A percentile compares a stretch with the other conserved stretches of the same genome.
phyloP scores from a whole-genome alignment of 352 stramenopile genomes.

The Peronospora farinosa region DNA sequence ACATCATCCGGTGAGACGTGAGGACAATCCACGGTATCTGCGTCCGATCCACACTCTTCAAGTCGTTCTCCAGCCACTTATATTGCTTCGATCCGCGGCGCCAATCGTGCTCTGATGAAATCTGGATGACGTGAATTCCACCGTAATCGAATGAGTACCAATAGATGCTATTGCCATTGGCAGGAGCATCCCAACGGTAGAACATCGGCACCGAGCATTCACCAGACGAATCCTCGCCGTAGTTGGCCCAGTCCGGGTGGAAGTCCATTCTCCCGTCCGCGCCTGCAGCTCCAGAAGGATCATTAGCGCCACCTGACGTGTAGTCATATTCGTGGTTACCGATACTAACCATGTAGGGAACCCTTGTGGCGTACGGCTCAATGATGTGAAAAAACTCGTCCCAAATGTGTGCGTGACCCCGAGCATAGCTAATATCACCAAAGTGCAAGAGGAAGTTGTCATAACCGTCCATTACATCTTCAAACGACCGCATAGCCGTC shows the following conservation, averaged over 20 bases:
- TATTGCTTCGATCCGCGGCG: slow-evolving; percentile 81
- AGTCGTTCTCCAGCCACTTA: slow-evolving; percentile 81
- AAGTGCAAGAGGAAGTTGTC: slow-evolving; percentile 72
- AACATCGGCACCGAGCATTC: slow-evolving; percentile 77
- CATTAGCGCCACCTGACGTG: slow-evolving; percentile 41
- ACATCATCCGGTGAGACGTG: slow-evolving; percentile 89
- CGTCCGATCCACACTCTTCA: slow-evolving; percentile 73
- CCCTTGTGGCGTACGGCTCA: slow-evolving; percentile 55
- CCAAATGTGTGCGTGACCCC: slow-evolving; percentile 52
- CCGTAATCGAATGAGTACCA: slow-evolving; percentile 91
- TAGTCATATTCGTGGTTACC: slow-evolving; percentile 83
- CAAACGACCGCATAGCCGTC: slow-evolving; percentile 51
- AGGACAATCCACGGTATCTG: slow-evolving; percentile 90
- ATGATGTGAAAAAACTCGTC: slow-evolving; percentile 75
- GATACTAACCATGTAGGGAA: slow-evolving; percentile 78
- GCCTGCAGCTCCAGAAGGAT: slow-evolving; percentile 45
- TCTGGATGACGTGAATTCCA: slow-evolving; percentile 87
- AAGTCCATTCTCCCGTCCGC: slow-evolving; percentile 58
- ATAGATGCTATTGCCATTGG: slow-evolving; percentile 64
- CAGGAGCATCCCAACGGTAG: slow-evolving; percentile 59
- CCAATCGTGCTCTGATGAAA: slow-evolving; percentile 90
- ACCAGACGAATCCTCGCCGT: slow-evolving; percentile 56
- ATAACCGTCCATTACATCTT: slow-evolving; percentile 62
- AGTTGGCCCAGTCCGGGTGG: slow-evolving; percentile 66
- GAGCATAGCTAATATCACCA: slow-evolving; percentile 70